phyloP scores from a whole-genome alignment of 257 asterid species.

The Paulownia fortunei region DNA sequence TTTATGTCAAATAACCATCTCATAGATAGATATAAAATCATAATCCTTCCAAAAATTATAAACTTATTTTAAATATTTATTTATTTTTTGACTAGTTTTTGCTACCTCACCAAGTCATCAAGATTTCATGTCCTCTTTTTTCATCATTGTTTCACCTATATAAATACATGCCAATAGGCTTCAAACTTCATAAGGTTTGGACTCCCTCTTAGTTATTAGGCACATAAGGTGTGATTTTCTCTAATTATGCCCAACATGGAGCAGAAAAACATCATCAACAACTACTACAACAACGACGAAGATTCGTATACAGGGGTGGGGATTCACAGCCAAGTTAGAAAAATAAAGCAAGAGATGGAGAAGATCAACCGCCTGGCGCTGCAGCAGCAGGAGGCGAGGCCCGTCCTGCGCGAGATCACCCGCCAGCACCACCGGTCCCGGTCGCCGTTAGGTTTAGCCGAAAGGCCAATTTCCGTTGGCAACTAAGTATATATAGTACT shows the following conservation, averaged over 20 bases:
- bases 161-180: constrained; percentile 31
- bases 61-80: background rate
- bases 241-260: constrained; percentile 39
- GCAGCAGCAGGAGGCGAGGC: constrained; percentile 59
- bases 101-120: constrained; percentile 40
- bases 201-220: constrained; percentile 14
- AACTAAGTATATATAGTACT: constrained; percentile 24
- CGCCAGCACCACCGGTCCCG: constrained; percentile 56
- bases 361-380: constrained; percentile 48
- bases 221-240: constrained; percentile 16
- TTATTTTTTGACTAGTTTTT: constrained; percentile 13
- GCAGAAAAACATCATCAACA: constrained; percentile 11
- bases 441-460: constrained; percentile 70
- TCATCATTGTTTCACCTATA: constrained; percentile 22
- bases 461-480: constrained; percentile 65
- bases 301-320: constrained; percentile 52
- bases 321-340: constrained; percentile 71
- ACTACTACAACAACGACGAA: constrained; percentile 16
- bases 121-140: constrained; percentile 32
- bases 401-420: constrained; percentile 35
- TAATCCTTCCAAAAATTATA: constrained; percentile 2
- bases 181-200: background rate
- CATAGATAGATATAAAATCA: constrained; percentile 3
- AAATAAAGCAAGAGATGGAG: constrained; percentile 77
- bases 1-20: background rate